Evolutionary conservation across 805 yeast genomes (phyloP).

Genomic region (Candida morakotiae): DNA sequence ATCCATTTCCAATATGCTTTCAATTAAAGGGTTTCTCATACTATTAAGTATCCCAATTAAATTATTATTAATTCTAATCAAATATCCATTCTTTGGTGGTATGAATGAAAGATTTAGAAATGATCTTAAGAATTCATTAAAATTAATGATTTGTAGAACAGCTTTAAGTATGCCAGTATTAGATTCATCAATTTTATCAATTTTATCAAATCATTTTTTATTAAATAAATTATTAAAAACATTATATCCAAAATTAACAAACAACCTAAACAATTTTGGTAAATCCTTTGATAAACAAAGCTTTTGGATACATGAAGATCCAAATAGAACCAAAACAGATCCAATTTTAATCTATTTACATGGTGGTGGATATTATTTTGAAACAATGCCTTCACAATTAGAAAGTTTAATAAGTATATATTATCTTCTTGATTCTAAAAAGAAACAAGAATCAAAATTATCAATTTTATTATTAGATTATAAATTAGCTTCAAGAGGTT

Average conservation of each 20-base stretch:
- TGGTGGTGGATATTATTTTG: slow-evolving; percentile 38
- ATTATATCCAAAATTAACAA: slow-evolving; percentile 6
- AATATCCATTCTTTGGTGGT: slow-evolving; percentile 13
- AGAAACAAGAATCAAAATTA: slow-evolving; percentile 10
- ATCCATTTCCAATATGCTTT: slow-evolving; percentile 5
- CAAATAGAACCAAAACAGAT: slow-evolving; percentile 18
- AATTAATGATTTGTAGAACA: slow-evolving; percentile 12
- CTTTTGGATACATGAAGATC: slow-evolving; percentile 31
- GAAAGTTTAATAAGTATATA: slow-evolving; percentile 25
- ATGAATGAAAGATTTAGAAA: slow-evolving; percentile 13
- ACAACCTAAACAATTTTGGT: slow-evolving; percentile 28
- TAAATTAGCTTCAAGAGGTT: slow-evolving; percentile 25
- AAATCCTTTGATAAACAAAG: slow-evolving; percentile 24
- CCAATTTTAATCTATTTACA: slow-evolving; percentile 33
- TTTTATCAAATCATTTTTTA: slow-evolving; percentile 10
- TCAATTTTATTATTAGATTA: slow-evolving; percentile 30
- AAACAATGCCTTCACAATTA: slow-evolving; percentile 27
- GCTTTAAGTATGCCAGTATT: slow-evolving; percentile 13
- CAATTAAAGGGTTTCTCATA: slow-evolving; percentile 3
- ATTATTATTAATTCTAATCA: slow-evolving; percentile 11
- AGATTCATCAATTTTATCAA: slow-evolving; percentile 11
- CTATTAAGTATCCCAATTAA: slow-evolving; percentile 13
- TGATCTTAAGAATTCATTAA: slow-evolving; percentile 10
- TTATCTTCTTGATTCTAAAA: slow-evolving; percentile 20
- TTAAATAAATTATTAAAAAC: slow-evolving; percentile 10